These are phyloP conservation scores for Aspergillus sp. DNA, from an alignment of 2,329 filamentous ascomycete species.

Conservation along the genomic window DNA sequence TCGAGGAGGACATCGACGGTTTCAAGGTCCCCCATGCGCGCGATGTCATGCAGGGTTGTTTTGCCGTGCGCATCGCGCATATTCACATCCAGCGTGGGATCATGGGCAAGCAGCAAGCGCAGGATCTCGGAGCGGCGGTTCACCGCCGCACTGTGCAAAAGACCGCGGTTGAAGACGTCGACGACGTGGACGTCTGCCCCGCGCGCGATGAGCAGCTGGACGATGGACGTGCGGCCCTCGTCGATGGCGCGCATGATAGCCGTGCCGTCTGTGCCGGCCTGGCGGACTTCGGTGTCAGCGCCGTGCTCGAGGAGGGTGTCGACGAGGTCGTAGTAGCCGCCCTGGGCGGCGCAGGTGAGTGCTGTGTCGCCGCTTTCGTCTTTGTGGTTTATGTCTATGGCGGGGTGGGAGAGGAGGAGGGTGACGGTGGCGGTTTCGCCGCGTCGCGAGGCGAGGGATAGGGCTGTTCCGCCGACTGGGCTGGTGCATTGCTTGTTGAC, in stretches of 20 bases:
- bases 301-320: conserved; percentile 6
- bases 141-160: conserved; percentile 3
- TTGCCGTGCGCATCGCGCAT: conserved; percentile 6
- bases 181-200: conserved; percentile 10
- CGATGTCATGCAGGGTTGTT: conserved; percentile 10
- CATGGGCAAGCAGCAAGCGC: background rate
- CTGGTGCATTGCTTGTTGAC: conserved; percentile 3
- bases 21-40: background rate
- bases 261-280: background rate
- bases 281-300: background rate
- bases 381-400: conserved; percentile 1
- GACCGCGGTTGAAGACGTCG: conserved; percentile 5
- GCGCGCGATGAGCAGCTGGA: background rate
- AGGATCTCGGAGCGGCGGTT: conserved; percentile 1
- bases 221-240: background rate
- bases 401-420: background rate
- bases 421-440: background rate
- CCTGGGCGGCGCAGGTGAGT: background rate
- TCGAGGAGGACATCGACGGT: conserved; percentile 4
- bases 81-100: conserved; percentile 9
- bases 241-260: conserved; percentile 11
- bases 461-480: background rate
- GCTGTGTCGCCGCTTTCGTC: background rate
- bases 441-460: background rate
- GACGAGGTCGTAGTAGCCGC: background rate